phyloP scores from a whole-genome alignment of 352 stramenopile genomes.

The Pythium rishiriense region DNA sequence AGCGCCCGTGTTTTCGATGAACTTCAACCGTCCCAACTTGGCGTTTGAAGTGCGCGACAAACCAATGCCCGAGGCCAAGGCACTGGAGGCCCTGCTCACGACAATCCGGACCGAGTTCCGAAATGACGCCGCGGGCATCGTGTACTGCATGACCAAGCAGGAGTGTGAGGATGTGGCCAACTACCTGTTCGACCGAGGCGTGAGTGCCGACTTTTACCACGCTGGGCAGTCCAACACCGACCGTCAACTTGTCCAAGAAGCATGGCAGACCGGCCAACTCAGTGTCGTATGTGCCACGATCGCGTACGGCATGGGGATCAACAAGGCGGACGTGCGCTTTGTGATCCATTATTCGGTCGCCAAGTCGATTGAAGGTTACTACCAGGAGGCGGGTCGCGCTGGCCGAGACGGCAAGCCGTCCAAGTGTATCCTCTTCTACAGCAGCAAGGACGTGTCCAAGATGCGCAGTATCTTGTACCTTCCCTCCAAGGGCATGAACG shows the following conservation, averaged over 20 bases:
- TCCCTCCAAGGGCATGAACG: slow-evolving; percentile 78
- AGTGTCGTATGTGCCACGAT: slow-evolving; percentile 95
- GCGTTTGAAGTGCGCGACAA: slow-evolving; percentile 89
- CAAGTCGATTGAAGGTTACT: slow-evolving; percentile 97
- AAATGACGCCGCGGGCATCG: slow-evolving; percentile 76
- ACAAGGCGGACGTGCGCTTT: slow-evolving; percentile 94
- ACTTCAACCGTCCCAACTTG: slow-evolving; percentile 93
- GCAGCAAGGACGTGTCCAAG: slow-evolving; percentile 74
- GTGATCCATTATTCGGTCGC: slow-evolving; percentile 92
- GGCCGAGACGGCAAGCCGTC: slow-evolving; percentile 94
- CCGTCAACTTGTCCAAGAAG: slow-evolving; percentile 77
- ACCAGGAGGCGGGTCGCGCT: slow-evolving; percentile 96
- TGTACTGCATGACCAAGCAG: slow-evolving; percentile 95
- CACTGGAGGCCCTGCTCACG: slow-evolving; percentile 51
- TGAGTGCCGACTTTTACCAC: slow-evolving; percentile 93
- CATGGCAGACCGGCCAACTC: slow-evolving; percentile 71
- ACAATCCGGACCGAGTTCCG: slow-evolving; percentile 57
- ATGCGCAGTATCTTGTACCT: slow-evolving; percentile 81
- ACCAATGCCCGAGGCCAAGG: slow-evolving; percentile 42
- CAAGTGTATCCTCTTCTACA: slow-evolving; percentile 93
- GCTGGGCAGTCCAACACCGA: slow-evolving; percentile 79
- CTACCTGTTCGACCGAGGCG: slow-evolving; percentile 83
- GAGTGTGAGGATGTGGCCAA: slow-evolving; percentile 92
- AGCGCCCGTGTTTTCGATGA: slow-evolving; percentile 88
- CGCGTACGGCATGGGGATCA: slow-evolving; percentile 96